These are phyloP conservation scores for Suillus discolor DNA, from an alignment of 768 basidiomycete genomes.

Conservation along the genomic window DNA sequence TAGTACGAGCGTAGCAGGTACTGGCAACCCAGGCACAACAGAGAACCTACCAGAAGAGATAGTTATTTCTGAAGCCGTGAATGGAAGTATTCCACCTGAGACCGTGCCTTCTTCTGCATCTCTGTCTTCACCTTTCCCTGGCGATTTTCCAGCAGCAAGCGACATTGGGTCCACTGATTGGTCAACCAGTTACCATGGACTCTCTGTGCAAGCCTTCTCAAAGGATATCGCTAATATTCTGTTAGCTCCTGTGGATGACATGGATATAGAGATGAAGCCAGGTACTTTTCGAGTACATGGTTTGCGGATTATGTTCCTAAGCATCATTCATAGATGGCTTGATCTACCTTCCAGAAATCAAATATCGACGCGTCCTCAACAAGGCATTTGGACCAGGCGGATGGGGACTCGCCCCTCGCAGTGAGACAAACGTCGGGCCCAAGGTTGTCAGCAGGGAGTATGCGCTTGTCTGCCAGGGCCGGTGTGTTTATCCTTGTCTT, in stretches of 20 bases:
- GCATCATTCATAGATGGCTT: slow-evolving; percentile 68
- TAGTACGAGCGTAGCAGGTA: slow-evolving; percentile 31
- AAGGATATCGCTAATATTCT: slow-evolving; percentile 74
- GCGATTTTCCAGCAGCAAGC: slow-evolving; percentile 27
- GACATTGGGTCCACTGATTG: slow-evolving; percentile 61
- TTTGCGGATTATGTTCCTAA: neutral
- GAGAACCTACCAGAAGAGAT: slow-evolving; percentile 24
- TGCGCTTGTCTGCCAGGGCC: slow-evolving; percentile 88
- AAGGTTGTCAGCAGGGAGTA: slow-evolving; percentile 92
- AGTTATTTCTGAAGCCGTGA: slow-evolving; percentile 16
- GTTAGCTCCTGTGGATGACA: slow-evolving; percentile 70
- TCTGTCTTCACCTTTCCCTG: slow-evolving; percentile 24
- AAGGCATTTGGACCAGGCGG: slow-evolving; percentile 94
- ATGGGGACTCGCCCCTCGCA: slow-evolving; percentile 94
- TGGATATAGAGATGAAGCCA: slow-evolving; percentile 93
- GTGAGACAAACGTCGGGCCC: slow-evolving; percentile 87
- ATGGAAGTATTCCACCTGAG: slow-evolving; percentile 21
- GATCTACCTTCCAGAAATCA: slow-evolving; percentile 95
- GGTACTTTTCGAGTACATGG: slow-evolving; percentile 48
- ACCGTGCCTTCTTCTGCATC: slow-evolving; percentile 17
- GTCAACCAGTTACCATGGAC: slow-evolving; percentile 85
- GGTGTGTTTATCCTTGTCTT: slow-evolving; percentile 48
- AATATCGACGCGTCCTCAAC: slow-evolving; percentile 91
- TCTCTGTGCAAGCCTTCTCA: slow-evolving; percentile 76
- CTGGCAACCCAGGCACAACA: slow-evolving; percentile 22